Base-by-base conservation (phyloP, 768 basidiomycete species). In the Panaeolus cyanescens region DNA sequence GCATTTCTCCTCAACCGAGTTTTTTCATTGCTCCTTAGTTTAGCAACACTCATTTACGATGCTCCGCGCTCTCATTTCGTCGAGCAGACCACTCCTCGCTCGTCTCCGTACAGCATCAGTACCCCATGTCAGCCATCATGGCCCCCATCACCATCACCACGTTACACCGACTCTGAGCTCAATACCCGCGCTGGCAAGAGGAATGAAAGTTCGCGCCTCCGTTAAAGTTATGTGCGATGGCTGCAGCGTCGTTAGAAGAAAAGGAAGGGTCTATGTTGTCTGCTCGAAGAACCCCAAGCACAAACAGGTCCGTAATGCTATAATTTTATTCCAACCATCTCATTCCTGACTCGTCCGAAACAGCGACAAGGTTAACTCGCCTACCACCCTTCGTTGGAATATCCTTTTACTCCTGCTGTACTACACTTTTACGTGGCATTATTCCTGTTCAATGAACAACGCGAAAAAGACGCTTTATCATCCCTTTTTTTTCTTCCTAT, bases 251-350 rank as follows among this genome's bases (percentile, higher is more conserved):
- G 96, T 98, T 33, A 85, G 83, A 75, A 80, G 96, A 68, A 95
- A 97, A 74, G 95, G 95, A 45, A 87, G 90, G 68, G 85, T 98
- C 33, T 97, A 96, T 76, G 88, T 98, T 42, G 85, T 97, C 25
- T 99, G 96, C 75, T 87, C 87, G 17, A 93, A 92, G 72, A 94
- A 99, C 68, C 93, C 96, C 2, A 98, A 96, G 73, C 96, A 99
- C 73, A 98, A 98, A 75, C 96, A 98, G 88, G 96, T 93, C 61
- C 55, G 83, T 69, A 31, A 54, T 59, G 40, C 25, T n/a, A 32
- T 28, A 57, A 19, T 36, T 19, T 28, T 28, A 59, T 8, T 28
- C 3, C 45, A 12, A 10, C 25, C 7, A 8, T 10, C 7, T 28
- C 12, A 20, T 28, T 28, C 45, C 45, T 50, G 45, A 50, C 45